Conservation (phyloP, 306 rosid species). For the Calophaca sinica region DNA sequence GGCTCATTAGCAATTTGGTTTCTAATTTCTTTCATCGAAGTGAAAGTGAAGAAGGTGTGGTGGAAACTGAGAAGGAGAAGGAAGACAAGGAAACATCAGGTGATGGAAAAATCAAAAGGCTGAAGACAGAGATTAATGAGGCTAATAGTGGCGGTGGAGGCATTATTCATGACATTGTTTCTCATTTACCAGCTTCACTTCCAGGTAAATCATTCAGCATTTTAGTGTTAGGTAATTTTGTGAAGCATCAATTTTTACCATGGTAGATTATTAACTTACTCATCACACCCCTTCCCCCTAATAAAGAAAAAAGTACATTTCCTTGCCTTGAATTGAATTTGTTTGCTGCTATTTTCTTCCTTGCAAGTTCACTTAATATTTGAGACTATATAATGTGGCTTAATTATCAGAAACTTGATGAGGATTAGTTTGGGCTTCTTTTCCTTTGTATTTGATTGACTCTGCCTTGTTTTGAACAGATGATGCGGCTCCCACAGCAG, state of each 20-base stretch:
- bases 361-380: too few species aligned
- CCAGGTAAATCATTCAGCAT: constrained; percentile 34
- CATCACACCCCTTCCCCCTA: too few species aligned
- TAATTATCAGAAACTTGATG: neutral
- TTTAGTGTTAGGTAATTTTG: too few species aligned
- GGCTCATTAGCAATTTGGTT: constrained; percentile 46
- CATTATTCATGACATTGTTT: constrained; percentile 46
- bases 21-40: constrained; percentile 48
- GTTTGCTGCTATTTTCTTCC: too few species aligned
- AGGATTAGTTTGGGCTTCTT: neutral
- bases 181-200: constrained; percentile 47
- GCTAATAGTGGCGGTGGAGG: constrained; percentile 36
- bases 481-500: constrained; percentile 54
- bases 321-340: too few species aligned
- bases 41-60: constrained; percentile 22
- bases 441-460: neutral
- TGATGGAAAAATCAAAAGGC: constrained; percentile 35
- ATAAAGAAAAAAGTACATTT: too few species aligned
- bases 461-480: constrained; percentile 33
- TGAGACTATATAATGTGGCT: too few species aligned
- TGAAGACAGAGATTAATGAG: constrained; percentile 43
- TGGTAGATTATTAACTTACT: too few species aligned
- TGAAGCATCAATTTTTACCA: too few species aligned
- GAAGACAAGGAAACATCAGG: constrained; percentile 21
- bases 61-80: neutral